A percentile compares a stretch with the other conserved stretches of the same genome.
Conservation (phyloP, 345 rosid genomes). For the Eucalyptus marginata region DNA sequence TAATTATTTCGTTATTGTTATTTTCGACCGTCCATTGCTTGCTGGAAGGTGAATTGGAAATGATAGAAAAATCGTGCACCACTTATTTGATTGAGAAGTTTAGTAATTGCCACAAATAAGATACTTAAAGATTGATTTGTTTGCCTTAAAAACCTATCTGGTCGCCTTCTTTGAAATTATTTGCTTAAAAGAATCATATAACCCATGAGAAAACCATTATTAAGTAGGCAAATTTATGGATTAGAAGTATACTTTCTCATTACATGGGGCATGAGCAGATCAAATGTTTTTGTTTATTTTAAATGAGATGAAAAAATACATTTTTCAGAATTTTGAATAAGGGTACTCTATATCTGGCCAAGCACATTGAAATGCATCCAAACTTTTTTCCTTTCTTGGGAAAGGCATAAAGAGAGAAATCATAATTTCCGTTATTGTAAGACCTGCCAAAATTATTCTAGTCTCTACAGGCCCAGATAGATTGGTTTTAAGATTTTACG, state of each 20-base stretch:
- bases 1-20: too few relatives aligned
- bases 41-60: background rate
- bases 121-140: background rate
- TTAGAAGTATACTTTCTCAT: background rate
- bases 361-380: background rate
- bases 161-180: background rate
- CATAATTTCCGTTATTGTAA: background rate
- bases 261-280: background rate
- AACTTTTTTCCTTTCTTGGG: background rate
- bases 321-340: background rate
- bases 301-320: background rate
- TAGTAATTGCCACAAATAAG: background rate
- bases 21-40: background rate
- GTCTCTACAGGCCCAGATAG: background rate
- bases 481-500: background rate
- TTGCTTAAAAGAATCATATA: background rate
- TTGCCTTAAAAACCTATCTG: background rate
- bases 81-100: background rate
- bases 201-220: background rate
- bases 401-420: background rate
- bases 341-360: background rate
- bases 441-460: background rate
- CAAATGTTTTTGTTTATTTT: background rate
- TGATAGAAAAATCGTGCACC: background rate
- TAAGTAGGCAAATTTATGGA: background rate